Base-by-base conservation (phyloP, 805 yeast genomes). In the Zygosaccharomyces bisporus region DNA sequence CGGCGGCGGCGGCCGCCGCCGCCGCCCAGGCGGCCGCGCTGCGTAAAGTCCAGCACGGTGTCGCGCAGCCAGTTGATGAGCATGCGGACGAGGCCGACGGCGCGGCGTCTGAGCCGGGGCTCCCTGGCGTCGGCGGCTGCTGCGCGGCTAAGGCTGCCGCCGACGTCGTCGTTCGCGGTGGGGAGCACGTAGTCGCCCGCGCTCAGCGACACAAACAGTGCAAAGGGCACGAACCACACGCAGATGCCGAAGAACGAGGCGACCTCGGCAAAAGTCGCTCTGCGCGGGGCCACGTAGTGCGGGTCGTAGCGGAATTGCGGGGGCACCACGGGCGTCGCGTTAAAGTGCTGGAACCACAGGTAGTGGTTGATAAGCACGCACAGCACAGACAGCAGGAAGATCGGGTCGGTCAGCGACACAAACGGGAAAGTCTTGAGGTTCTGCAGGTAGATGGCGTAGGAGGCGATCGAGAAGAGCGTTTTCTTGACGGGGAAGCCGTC, bases 171-270 rank as follows among this genome's bases (percentile, higher is more conserved):
- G 43, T 58, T 57, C 33, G 63, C 60, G 7, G 69, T 71, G 6
- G 99, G 99, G 34, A 93, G 73, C 14, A 85, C 80, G 57, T 86
- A 84, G 58, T 93, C 99, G 50, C 87, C 86, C 1, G 97, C 97
- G 60, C 95, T 86, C 47, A 93, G 71, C 23, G 95, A 83, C 13
- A 93, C 91, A 64, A 93, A 91, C 45, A 93, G 72, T 3, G 96
- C 82, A 63, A 93, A 88, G 25, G 99, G 99, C 21, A 93, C 77
- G 47, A 91, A 74, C 99, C 99, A 93, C 14, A 93, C 81, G 56
- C 93, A 82, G 33, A 93, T 67, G 1, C 96, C 99, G 61, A 93
- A 90, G 64, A 93, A 93, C 3, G 96, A 84, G n/a, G 96, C 86
- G 3, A 93, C 86, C 61, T 93, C 96, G 1, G 89, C 73, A 59